These are phyloP conservation scores for Dryadomyces quercus-mongolicae DNA, from an alignment of 2,329 filamentous ascomycete species.

Conservation along the genomic window DNA sequence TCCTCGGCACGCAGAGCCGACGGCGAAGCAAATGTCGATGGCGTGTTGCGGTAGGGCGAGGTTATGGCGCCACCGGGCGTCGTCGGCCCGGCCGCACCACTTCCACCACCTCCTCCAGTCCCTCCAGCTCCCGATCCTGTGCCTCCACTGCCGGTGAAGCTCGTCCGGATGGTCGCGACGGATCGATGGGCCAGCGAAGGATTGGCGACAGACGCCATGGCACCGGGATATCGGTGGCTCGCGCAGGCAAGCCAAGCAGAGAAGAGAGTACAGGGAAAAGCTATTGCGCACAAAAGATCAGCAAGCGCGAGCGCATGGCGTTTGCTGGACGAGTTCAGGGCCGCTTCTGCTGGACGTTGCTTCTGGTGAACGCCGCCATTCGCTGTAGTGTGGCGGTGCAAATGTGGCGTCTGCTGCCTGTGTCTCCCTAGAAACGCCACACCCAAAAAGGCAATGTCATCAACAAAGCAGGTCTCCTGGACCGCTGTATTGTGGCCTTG, in stretches of 20 bases:
- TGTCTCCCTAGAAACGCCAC: conserved; percentile 15
- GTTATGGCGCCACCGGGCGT: conserved; percentile 4
- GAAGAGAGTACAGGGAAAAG: too few species aligned
- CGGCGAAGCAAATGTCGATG: conserved; percentile 45
- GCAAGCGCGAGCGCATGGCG: too few species aligned
- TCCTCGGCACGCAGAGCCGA: conserved; percentile 63
- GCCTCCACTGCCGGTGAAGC: not conserved
- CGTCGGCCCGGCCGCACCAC: conserved; percentile 8
- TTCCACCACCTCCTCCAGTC: conserved; percentile 15
- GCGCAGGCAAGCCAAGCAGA: too few species aligned
- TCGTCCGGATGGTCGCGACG: conserved; percentile 41
- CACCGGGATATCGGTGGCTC: too few species aligned
- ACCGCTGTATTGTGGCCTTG: too few species aligned
- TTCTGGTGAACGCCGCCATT: too few species aligned
- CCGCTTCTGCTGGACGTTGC: too few species aligned
- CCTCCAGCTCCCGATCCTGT: too few species aligned
- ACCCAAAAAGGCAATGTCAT: conserved; percentile 17
- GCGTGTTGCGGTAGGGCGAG: conserved; percentile 44
- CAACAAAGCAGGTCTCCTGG: conserved; percentile 16
- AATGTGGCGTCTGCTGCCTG: not conserved
- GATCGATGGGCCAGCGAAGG: conserved; percentile 42
- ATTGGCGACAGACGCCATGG: conserved; percentile 32
- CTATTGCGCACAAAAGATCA: too few species aligned
- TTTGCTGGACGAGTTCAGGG: too few species aligned
- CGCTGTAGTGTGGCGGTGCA: not conserved